Percentiles rank a stretch among this genome's conserved stretches.
phyloP scores from a whole-genome alignment of 2,329 filamentous ascomycete genomes.

The Incumbomyces lentus region DNA sequence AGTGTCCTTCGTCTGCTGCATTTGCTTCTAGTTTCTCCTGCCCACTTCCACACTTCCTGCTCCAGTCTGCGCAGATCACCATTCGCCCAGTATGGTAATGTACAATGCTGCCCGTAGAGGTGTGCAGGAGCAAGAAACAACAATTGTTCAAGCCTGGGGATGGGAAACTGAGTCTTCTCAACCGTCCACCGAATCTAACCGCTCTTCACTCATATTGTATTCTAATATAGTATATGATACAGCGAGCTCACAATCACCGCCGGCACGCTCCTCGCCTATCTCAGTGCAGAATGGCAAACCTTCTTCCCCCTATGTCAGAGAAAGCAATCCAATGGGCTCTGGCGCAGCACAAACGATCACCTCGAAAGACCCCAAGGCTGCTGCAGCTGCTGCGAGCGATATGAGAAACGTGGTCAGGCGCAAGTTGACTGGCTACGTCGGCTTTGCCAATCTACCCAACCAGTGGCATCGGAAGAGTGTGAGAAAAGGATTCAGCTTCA shows the following conservation, averaged over 20 bases:
- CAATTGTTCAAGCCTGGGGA: too few species aligned
- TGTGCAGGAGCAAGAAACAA: too few species aligned
- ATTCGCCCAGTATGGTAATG: too few species aligned
- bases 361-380: slow-evolving; percentile 54
- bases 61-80: background rate
- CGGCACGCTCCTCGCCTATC: slow-evolving; percentile 27
- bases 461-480: slow-evolving; percentile 99
- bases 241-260: slow-evolving; percentile 10
- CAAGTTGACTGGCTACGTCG: slow-evolving; percentile 96
- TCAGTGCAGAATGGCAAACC: slow-evolving; percentile 40
- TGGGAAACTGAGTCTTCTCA: too few species aligned
- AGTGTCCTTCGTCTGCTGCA: background rate
- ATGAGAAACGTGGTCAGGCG: slow-evolving; percentile 93
- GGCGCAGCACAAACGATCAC: slow-evolving; percentile 49
- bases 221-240: slow-evolving; percentile 1
- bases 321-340: slow-evolving; percentile 47
- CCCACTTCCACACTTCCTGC: background rate
- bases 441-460: slow-evolving; percentile 96
- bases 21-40: background rate
- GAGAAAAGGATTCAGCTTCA: slow-evolving; percentile 99
- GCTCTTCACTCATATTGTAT: background rate
- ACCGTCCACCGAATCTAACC: too few species aligned
- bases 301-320: slow-evolving; percentile 46
- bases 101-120: background rate
- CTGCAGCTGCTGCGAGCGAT: slow-evolving; percentile 49